phyloP scores from a whole-genome alignment of 345 rosid species.

The Eucalyptus paniculata region DNA sequence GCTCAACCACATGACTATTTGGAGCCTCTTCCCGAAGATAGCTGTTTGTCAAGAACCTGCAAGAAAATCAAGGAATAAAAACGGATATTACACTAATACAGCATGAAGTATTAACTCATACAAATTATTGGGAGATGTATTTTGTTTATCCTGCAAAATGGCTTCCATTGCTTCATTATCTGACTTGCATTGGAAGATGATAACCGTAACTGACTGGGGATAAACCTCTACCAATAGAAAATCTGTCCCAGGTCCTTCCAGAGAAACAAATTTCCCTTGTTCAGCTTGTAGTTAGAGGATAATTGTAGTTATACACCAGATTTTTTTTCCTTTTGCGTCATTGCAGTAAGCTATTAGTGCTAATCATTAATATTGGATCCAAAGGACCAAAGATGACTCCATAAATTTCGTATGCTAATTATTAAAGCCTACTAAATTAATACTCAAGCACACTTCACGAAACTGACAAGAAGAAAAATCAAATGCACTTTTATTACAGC shows the following conservation, averaged over 20 bases:
- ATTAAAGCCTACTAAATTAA: background rate
- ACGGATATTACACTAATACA: background rate
- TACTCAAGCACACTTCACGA: background rate
- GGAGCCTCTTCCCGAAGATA: constrained; percentile 97
- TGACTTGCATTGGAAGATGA: background rate
- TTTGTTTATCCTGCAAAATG: background rate
- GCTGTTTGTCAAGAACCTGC: constrained; percentile 88
- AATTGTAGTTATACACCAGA: background rate
- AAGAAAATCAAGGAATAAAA: background rate
- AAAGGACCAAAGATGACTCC: background rate
- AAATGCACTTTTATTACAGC: background rate
- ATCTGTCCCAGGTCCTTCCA: background rate
- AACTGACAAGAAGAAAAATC: background rate
- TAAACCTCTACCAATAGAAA: background rate
- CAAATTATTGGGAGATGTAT: background rate
- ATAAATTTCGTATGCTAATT: background rate
- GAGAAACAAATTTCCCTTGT: background rate
- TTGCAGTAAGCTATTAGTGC: background rate
- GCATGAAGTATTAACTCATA: background rate
- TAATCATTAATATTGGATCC: background rate
- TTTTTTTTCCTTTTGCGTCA: background rate
- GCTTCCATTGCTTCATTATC: background rate
- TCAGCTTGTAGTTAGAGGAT: background rate
- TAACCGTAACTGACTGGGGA: background rate
- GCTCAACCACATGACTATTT: constrained; percentile 97